phyloP scores from a whole-genome alignment of 768 basidiomycete genomes.

The Psilocybe cubensis region DNA sequence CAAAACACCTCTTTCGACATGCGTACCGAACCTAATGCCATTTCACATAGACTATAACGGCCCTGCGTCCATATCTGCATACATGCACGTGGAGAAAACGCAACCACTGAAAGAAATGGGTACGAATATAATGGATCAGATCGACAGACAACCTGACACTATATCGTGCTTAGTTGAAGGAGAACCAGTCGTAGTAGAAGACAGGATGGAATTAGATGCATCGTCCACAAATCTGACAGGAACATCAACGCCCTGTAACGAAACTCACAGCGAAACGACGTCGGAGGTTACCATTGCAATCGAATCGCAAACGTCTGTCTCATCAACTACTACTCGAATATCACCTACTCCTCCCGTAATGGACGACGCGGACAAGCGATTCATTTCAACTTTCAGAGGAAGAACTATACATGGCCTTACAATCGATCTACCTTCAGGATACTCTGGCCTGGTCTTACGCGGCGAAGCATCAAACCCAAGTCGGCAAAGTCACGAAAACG shows the following conservation, averaged over 20 bases:
- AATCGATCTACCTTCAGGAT: slow-evolving; percentile 66
- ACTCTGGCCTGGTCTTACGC: slow-evolving; percentile 65
- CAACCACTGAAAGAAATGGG: background rate
- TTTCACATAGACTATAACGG: slow-evolving; percentile 78
- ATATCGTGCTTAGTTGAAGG: too few relatives aligned
- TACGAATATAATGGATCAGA: background rate
- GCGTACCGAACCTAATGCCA: slow-evolving; percentile 78
- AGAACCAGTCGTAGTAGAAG: background rate
- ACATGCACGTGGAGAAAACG: slow-evolving; percentile 58
- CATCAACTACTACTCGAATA: background rate
- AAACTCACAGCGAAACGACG: slow-evolving; percentile 10
- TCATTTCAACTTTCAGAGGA: slow-evolving; percentile 74
- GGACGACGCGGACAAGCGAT: slow-evolving; percentile 37
- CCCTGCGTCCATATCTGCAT: slow-evolving; percentile 73
- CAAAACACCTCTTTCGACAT: slow-evolving; percentile 32
- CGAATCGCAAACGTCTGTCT: slow-evolving; percentile 7
- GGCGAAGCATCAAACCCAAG: slow-evolving; percentile 22
- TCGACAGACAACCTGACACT: too few relatives aligned
- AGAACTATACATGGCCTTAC: slow-evolving; percentile 71
- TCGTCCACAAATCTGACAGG: background rate
- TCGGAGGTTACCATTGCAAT: slow-evolving; percentile 11
- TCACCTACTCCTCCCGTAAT: slow-evolving; percentile 11
- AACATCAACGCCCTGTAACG: background rate
- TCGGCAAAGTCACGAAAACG: slow-evolving; percentile 5
- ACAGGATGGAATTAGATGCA: background rate